Conservation (phyloP, 345 rosid genomes). For the Salix suchowensis region DNA sequence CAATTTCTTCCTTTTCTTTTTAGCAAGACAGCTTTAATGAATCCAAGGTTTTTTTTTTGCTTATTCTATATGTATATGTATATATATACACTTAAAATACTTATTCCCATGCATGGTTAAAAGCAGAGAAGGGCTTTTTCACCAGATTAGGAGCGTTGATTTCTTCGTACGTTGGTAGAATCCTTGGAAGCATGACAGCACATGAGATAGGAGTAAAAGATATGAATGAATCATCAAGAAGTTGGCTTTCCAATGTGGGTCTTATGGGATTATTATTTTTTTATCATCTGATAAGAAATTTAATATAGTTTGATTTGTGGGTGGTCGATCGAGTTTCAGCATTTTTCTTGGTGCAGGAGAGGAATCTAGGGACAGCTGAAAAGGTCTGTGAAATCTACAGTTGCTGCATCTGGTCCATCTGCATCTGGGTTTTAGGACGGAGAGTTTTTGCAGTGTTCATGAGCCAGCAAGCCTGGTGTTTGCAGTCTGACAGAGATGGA, state of each 20-base stretch:
- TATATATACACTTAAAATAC: constrained; percentile 9
- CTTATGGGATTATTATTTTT: background rate
- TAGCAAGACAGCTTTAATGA: constrained; percentile 28
- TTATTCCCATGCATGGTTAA: constrained; percentile 39
- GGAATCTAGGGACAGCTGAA: background rate
- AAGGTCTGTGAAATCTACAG: background rate
- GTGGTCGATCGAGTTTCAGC: background rate
- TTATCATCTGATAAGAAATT: background rate
- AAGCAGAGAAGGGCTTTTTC: constrained; percentile 28
- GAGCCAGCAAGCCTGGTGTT: background rate
- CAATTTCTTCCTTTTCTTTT: background rate
- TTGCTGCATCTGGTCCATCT: background rate
- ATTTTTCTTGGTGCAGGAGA: background rate
- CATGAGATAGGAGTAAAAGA: constrained; percentile 6
- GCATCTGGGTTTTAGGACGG: background rate
- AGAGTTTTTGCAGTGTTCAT: background rate
- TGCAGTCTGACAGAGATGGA: background rate
- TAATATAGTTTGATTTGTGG: background rate
- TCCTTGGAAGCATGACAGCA: constrained; percentile 16
- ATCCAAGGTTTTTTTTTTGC: constrained; percentile 30
- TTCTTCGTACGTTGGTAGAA: background rate
- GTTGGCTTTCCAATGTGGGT: constrained; percentile 14
- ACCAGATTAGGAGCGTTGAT: constrained; percentile 35
- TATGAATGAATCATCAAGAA: background rate
- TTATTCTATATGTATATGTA: background rate